A percentile compares a stretch with the other conserved stretches of the same genome.
phyloP scores from a whole-genome alignment of 2,329 filamentous ascomycete species.

The Salinomyces thailandicus region DNA sequence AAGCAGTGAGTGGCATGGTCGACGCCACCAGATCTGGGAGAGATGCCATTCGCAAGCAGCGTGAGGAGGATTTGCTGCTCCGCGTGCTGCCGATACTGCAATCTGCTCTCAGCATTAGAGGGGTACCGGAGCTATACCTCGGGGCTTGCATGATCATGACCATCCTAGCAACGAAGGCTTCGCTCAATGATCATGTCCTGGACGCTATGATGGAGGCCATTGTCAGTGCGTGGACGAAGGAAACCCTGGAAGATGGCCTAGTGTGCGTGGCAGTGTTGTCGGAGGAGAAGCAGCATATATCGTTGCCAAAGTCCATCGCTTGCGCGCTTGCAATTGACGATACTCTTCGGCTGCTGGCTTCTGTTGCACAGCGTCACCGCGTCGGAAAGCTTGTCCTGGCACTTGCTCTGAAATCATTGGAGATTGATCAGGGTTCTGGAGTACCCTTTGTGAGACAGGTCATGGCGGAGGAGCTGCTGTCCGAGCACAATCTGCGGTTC shows the following conservation, averaged over 20 bases:
- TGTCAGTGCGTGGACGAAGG: constrained; percentile 61
- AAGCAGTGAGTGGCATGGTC: constrained; percentile 73
- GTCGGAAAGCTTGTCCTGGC: constrained; percentile 16
- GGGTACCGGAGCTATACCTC: constrained; percentile 67
- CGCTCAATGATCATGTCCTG: constrained; percentile 68
- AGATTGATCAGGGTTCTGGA: too few species aligned
- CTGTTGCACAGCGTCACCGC: constrained; percentile 2
- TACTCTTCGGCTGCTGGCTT: constrained; percentile 1
- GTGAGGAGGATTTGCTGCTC: constrained; percentile 67
- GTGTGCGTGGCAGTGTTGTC: constrained; percentile 73
- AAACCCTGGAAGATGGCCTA: constrained; percentile 63
- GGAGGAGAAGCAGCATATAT: constrained; percentile 62
- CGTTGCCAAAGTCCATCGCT: constrained; percentile 58
- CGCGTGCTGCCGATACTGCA: constrained; percentile 60
- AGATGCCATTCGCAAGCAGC: constrained; percentile 63
- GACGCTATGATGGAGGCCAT: constrained; percentile 84
- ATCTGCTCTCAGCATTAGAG: constrained; percentile 63
- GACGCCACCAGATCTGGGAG: constrained; percentile 68
- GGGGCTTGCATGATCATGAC: constrained; percentile 87
- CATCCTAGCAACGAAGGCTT: constrained; percentile 73
- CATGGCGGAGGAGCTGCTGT: neutral
- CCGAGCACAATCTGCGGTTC: neutral
- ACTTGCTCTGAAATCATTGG: neutral
- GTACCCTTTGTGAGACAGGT: neutral
- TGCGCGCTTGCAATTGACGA: constrained; percentile 44